Evolutionary conservation across 2,329 filamentous ascomycete genomes (phyloP).

Genomic region (Anisogramma anomala): DNA sequence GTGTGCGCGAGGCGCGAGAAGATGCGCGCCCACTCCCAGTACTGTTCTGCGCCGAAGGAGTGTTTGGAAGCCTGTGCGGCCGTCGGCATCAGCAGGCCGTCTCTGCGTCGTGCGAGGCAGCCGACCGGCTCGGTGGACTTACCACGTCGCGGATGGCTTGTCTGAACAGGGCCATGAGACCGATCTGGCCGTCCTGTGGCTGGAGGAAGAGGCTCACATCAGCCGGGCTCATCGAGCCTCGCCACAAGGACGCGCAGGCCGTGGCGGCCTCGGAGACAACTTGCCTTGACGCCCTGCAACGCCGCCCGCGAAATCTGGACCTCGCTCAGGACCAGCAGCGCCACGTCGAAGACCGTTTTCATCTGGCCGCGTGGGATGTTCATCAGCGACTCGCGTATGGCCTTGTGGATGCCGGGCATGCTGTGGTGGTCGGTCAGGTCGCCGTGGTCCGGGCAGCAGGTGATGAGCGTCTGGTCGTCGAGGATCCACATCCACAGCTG

Average conservation of each 20-base stretch:
- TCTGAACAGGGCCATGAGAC: slow-evolving; percentile 9
- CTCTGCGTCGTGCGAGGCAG: background rate
- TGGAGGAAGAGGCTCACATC: background rate
- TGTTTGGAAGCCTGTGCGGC: slow-evolving; percentile 26
- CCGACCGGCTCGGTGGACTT: too few relatives aligned
- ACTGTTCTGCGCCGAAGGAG: slow-evolving; percentile 25
- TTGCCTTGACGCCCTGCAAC: slow-evolving; percentile 27
- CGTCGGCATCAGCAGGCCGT: background rate
- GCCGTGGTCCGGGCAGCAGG: slow-evolving; percentile 28
- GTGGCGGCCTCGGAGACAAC: slow-evolving; percentile 11
- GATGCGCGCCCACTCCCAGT: slow-evolving; percentile 26
- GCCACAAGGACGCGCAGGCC: rapidly evolving
- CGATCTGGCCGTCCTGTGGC: slow-evolving; percentile 8
- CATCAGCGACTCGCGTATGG: slow-evolving; percentile 25
- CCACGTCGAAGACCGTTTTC: slow-evolving; percentile 30
- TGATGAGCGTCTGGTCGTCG: slow-evolving; percentile 22
- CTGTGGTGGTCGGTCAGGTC: slow-evolving; percentile 29
- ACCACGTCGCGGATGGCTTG: slow-evolving; percentile 13
- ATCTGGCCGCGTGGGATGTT: slow-evolving; percentile 19
- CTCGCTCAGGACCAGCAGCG: slow-evolving; percentile 30
- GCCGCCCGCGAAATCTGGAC: slow-evolving; percentile 26
- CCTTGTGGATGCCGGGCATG: slow-evolving; percentile 29
- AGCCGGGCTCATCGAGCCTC: too few relatives aligned
- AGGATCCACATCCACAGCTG: slow-evolving; percentile 25
- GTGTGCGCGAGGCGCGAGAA: slow-evolving; percentile 17